Evolutionary conservation across 805 yeast genomes (phyloP), one percentile per base, ranked within the genome.

Genomic region (Ogataea ramenticola): DNA sequence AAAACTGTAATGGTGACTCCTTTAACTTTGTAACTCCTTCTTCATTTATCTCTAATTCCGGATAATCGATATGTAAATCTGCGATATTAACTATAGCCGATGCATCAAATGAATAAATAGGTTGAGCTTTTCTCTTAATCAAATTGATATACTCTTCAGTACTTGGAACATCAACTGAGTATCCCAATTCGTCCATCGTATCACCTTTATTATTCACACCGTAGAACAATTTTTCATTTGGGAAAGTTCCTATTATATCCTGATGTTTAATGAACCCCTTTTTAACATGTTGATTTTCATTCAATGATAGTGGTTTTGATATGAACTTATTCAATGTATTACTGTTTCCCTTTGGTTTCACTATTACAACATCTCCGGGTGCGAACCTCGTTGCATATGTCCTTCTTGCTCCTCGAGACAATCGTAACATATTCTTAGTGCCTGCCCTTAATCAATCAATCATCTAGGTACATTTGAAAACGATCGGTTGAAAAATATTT

Each of bases 31-130:
- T 10, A 5, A 21, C 21, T 21, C 8, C 43, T 20, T 26, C 16
- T 22, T 40, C 46, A 15, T 37, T 46, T 24, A 36, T 38, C 11
- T 40, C 43, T 17, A 51, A 35, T 9, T 51, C 48, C 4, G 75
- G 75, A 44, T 57, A 67, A 44, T 67, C 73, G 7, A 70, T 52
- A 47, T 72, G 73, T 2, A 74, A 46, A 51, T 75, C 80, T 4
- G 77, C 70, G 30, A 75, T 46, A 6, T 63, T 53, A 1, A 70
- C 77, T 29, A 75, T 71, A 3, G 72, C 63, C 1, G 68, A 61
- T 1, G 79, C 78, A 54, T 74, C 79, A 35, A 64, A 55, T 4
- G 77, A 64, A 46, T 75, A 75, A 10, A 75, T 74, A 1, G 79
- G 79, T 48, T 71, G 76, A 0, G 78, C 80, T 34, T 62, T 68